Evolutionary conservation across 2,329 filamentous ascomycete genomes (phyloP).

Genomic region (Scedosporium apiospermum): DNA sequence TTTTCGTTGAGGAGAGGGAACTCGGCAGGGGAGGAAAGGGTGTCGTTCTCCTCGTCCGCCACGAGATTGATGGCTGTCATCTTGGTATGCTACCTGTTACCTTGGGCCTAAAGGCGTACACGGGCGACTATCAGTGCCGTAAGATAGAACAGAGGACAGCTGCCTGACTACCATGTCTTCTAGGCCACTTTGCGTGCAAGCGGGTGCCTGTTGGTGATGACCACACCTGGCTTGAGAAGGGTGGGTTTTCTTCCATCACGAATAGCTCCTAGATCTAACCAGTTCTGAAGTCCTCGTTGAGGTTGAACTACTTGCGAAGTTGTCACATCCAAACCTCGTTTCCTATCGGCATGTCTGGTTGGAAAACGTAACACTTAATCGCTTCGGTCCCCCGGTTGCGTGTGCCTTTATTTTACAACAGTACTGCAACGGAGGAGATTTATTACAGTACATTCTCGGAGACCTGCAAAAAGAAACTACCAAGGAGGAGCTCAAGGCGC

Average conservation of each 20-base stretch:
- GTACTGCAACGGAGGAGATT: constrained; percentile 89
- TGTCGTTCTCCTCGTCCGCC: constrained; percentile 86
- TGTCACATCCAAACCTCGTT: constrained; percentile 91
- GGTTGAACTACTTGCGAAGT: constrained; percentile 81
- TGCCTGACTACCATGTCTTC: neutral
- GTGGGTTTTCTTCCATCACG: constrained; percentile 5
- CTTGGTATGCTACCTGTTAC: constrained; percentile 36
- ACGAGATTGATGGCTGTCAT: constrained; percentile 80
- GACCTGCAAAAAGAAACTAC: constrained; percentile 53
- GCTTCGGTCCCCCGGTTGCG: constrained; percentile 82
- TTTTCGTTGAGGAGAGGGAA: constrained; percentile 82
- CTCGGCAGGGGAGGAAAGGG: constrained; percentile 88
- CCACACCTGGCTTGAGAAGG: constrained; percentile 90
- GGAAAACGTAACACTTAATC: constrained; percentile 74
- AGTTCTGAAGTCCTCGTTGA: constrained; percentile 62
- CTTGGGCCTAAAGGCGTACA: neutral
- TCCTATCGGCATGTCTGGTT: constrained; percentile 97
- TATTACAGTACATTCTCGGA: constrained; percentile 79
- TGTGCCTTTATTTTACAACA: constrained; percentile 97
- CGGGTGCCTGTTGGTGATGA: constrained; percentile 92
- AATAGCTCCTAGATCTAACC: neutral
- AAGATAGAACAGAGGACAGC: neutral
- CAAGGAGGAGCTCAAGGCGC: constrained; percentile 81
- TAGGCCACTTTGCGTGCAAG: constrained; percentile 85
- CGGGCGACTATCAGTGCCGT: too few species aligned